These are phyloP conservation scores for Eruca vesicaria DNA, from an alignment of 441 rosid species.

Conservation along the genomic window DNA sequence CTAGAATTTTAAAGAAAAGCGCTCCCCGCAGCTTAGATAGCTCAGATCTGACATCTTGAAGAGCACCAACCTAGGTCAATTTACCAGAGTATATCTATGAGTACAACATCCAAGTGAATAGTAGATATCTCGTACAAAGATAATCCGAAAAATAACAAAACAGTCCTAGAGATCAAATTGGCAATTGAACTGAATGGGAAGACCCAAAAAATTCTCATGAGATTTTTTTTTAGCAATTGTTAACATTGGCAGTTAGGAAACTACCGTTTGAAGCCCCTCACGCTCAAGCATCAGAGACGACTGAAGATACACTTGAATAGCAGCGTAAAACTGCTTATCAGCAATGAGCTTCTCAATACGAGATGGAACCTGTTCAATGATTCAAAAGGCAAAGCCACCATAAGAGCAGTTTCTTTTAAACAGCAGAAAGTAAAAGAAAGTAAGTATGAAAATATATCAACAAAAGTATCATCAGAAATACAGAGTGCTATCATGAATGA, in stretches of 20 bases:
- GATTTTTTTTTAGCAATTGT: conserved; percentile 8
- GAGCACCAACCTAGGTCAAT: conserved; percentile 86
- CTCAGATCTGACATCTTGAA: conserved; percentile 99
- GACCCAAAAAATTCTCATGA: conserved; percentile 11
- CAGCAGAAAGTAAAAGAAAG: not conserved
- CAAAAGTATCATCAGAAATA: conserved; percentile 16
- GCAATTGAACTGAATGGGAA: conserved; percentile 15
- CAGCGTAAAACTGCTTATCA: conserved; percentile 93
- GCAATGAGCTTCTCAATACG: conserved; percentile 90
- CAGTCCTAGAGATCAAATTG: conserved; percentile 4
- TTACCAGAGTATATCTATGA: conserved; percentile 28
- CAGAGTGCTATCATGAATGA: not conserved
- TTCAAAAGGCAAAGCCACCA: conserved; percentile 29
- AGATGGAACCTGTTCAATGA: conserved; percentile 79
- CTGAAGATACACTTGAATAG: conserved; percentile 84
- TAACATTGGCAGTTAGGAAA: conserved; percentile 21
- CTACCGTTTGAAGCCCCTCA: conserved; percentile 97
- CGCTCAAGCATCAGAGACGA: conserved; percentile 95
- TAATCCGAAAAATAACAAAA: conserved; percentile 8
- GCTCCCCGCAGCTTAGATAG: conserved; percentile 85
- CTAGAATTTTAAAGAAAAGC: conserved; percentile 81
- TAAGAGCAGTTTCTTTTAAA: not conserved
- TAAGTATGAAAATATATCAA: conserved; percentile 3
- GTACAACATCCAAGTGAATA: conserved; percentile 21
- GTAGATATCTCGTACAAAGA: conserved; percentile 12